Percentiles rank a stretch among this genome's conserved stretches.
These are phyloP conservation scores for Gastrolobium villosum DNA, from an alignment of 306 rosid genomes.

Conservation along the genomic window DNA sequence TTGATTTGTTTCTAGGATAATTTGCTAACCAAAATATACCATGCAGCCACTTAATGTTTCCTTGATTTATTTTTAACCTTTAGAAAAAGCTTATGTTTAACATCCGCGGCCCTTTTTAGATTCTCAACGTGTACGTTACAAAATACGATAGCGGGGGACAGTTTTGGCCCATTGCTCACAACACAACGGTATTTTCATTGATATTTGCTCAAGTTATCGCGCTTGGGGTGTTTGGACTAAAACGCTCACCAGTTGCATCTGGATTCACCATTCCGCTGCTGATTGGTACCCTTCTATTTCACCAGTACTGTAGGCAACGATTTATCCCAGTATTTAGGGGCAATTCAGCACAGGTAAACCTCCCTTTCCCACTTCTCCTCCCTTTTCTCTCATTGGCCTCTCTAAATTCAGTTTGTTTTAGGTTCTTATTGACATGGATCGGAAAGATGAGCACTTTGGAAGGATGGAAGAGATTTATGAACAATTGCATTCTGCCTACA, in stretches of 20 bases:
- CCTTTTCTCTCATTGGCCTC: conserved; percentile 1
- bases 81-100: conserved; percentile 15
- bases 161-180: conserved; percentile 88
- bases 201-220: conserved; percentile 80
- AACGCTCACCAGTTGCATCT: conserved; percentile 73
- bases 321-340: conserved; percentile 71
- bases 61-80: conserved; percentile 33
- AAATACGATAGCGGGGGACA: conserved; percentile 83
- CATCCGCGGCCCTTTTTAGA: conserved; percentile 56
- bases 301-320: conserved; percentile 88
- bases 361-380: conserved; percentile 20
- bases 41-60: neutral
- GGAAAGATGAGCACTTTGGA: conserved; percentile 72
- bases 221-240: conserved; percentile 86
- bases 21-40: neutral
- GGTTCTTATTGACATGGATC: conserved; percentile 83
- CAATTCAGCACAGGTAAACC: conserved; percentile 81
- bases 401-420: conserved; percentile 49
- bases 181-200: conserved; percentile 76
- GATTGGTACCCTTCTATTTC: conserved; percentile 77
- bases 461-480: conserved; percentile 66
- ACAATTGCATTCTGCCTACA: conserved; percentile 68
- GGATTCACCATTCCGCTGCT: conserved; percentile 91
- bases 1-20: conserved; percentile 36
- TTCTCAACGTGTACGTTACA: conserved; percentile 79